A percentile compares a stretch with the other conserved stretches of the same genome.
phyloP scores from a whole-genome alignment of 805 yeast species.

The Ogataea sp. region DNA sequence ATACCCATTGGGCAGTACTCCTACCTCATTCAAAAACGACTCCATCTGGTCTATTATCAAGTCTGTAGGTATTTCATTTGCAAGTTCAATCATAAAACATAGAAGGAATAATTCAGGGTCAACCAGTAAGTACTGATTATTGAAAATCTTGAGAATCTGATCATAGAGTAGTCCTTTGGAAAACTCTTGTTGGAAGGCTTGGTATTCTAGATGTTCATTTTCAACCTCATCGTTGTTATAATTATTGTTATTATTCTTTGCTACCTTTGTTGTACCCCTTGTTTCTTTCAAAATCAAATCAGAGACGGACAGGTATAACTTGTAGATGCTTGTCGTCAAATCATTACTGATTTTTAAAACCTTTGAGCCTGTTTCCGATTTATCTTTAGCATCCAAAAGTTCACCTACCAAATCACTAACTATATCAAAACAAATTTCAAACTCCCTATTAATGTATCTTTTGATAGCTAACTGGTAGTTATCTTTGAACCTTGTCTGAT shows the following conservation, averaged over 20 bases:
- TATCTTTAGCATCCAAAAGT: conserved; percentile 2
- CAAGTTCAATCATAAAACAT: conserved; percentile 22
- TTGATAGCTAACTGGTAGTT: conserved; percentile 32
- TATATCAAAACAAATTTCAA: conserved; percentile 19
- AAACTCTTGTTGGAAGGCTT: conserved; percentile 8
- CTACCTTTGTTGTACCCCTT: too few relatives aligned
- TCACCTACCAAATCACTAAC: conserved; percentile 14
- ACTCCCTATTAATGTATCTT: conserved; percentile 29
- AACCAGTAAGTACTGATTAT: conserved; percentile 4
- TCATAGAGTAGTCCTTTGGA: conserved; percentile 14
- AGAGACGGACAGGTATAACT: conserved; percentile 20
- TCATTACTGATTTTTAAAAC: conserved; percentile 2
- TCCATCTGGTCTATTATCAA: conserved; percentile 17
- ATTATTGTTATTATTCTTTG: conserved; percentile 7
- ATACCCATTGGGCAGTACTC: conserved; percentile 12
- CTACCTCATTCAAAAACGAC: conserved; percentile 8
- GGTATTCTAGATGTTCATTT: too few relatives aligned
- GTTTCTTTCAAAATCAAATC: conserved; percentile 22
- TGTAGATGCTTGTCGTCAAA: conserved; percentile 14
- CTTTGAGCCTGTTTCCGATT: not conserved
- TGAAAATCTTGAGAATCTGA: conserved; percentile 11
- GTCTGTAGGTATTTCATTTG: conserved; percentile 16
- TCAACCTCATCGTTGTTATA: too few relatives aligned
- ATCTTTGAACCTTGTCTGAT: conserved; percentile 12
- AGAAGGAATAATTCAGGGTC: conserved; percentile 21